Conservation (phyloP, 345 rosid genomes). For the Nephelium lappaceum region DNA sequence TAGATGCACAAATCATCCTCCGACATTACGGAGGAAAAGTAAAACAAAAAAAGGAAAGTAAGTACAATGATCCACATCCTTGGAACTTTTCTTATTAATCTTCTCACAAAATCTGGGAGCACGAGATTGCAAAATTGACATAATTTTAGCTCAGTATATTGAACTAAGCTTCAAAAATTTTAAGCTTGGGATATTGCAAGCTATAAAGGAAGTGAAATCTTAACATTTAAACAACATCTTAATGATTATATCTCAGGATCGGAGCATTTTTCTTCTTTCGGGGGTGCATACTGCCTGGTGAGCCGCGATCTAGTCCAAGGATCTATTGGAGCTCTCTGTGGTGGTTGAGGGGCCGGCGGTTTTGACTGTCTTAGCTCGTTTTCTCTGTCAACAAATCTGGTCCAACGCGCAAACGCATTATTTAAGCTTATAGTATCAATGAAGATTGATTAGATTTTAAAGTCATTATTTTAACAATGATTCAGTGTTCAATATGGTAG, state of each 20-base stretch:
- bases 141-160: not conserved
- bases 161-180: not conserved
- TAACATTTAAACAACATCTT: not conserved
- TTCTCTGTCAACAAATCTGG: slow-evolving; percentile 89
- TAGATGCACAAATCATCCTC: not conserved
- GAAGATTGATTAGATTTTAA: not conserved
- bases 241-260: slow-evolving; percentile 38
- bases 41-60: not conserved
- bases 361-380: slow-evolving; percentile 89
- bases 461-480: not conserved
- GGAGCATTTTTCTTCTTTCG: slow-evolving; percentile 69
- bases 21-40: not conserved
- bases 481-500: too few relatives aligned
- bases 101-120: too few relatives aligned
- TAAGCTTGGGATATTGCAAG: not conserved
- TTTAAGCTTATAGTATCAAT: not conserved
- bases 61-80: not conserved
- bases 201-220: not conserved
- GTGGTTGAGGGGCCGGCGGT: slow-evolving; percentile 72
- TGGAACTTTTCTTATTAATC: not conserved
- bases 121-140: not conserved
- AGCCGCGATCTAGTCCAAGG: slow-evolving; percentile 88
- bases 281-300: slow-evolving; percentile 72
- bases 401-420: slow-evolving; percentile 1
- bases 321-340: slow-evolving; percentile 65